Evolutionary conservation across 202 grass and related monocot species (phyloP), one percentile per base, ranked within the genome.

Genomic region (Zoysia matrella): DNA sequence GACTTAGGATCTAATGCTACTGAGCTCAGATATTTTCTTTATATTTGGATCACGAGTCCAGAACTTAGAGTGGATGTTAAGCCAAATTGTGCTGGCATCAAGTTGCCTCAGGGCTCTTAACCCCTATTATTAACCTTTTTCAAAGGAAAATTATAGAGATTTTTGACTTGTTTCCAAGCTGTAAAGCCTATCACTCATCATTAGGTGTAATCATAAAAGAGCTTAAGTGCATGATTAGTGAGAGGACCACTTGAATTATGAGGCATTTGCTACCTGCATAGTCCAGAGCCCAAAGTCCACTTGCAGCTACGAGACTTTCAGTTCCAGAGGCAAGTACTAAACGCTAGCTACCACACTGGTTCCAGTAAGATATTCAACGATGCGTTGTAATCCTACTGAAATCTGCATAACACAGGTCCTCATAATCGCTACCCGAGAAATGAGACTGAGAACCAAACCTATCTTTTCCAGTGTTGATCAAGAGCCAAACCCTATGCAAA

Each of bases 161-260:
- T 49, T 71, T 70, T 89, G 52, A 57, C 63, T 8, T 7, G 44
- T 22, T 47, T 77, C 72, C 82, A 61, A 47, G 73, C 83, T 82
- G 88, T 74, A 89, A 89, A 79, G 88, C 51, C 68, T 55, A 58
- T 6, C 54, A 3, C 52, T 7, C 62, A 89, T 89, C 79, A 79
- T 78, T 82, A 85, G 78, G 52, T 85, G 52, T 51, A 82, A 89
- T 89, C 58, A 73, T 82, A 11, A 0, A 12, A 48, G 61, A 82
- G 62, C 2, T 69, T 44, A 64, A 85, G 74, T 16, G 69, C 74
- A 40, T 68, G 9, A 42, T 82, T 69, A 79, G 79, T 57, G 8
- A 89, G 61, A 82, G 83, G 79, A 82, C 88, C 68, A 69, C 73
- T 11, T 2, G 18, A 78, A 73, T 78, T 22, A 52, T 36, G 30